A percentile compares a stretch with the other conserved stretches of the same genome.
phyloP scores from a whole-genome alignment of 495 filamentous ascomycete genomes.

The Podospora tetraspora region DNA sequence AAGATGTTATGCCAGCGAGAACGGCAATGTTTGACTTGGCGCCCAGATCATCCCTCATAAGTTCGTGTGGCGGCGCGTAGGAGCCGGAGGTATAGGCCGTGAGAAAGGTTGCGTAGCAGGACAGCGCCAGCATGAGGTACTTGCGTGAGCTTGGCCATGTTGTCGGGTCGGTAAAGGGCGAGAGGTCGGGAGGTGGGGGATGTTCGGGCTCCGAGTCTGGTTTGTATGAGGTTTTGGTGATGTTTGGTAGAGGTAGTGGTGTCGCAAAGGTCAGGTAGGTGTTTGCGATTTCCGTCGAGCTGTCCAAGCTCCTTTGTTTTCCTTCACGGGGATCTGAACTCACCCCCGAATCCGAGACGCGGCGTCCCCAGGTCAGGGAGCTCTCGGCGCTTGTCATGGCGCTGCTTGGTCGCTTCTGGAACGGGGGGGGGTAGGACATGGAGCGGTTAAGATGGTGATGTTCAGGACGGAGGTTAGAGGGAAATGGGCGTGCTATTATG shows the following conservation, averaged over 20 bases:
- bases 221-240: slow-evolving; percentile 27
- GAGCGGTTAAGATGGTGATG: not conserved
- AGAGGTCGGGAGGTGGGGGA: slow-evolving; percentile 59
- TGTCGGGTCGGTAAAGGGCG: slow-evolving; percentile 63
- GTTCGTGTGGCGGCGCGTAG: slow-evolving; percentile 60
- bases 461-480: not conserved
- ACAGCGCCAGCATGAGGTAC: slow-evolving; percentile 64
- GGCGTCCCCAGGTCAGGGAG: not conserved
- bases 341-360: not conserved
- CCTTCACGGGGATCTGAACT: not conserved
- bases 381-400: not conserved
- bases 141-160: slow-evolving; percentile 68
- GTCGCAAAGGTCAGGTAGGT: slow-evolving; percentile 73
- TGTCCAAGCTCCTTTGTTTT: slow-evolving; percentile 1
- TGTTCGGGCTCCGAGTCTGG: slow-evolving; percentile 17
- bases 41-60: slow-evolving; percentile 60
- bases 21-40: slow-evolving; percentile 57
- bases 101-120: slow-evolving; percentile 67
- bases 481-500: not conserved
- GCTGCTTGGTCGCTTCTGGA: not conserved
- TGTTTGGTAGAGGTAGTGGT: slow-evolving; percentile 53
- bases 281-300: slow-evolving; percentile 46
- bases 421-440: not conserved
- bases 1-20: slow-evolving; percentile 74
- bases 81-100: slow-evolving; percentile 81